Conservation (phyloP, 2,329 filamentous ascomycete species). For the Fusarium pseudoanthophilum region DNA sequence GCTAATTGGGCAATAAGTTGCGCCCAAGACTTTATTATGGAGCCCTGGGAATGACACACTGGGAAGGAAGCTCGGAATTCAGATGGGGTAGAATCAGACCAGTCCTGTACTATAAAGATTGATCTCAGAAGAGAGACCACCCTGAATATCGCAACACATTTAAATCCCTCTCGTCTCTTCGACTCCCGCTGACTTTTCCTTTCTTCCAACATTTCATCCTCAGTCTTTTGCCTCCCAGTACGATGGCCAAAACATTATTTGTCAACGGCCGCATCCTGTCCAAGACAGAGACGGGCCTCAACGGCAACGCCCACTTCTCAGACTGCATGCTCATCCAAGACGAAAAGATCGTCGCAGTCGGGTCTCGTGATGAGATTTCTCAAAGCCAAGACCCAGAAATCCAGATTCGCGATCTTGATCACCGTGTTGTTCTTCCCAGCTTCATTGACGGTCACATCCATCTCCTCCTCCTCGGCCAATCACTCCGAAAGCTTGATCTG, state of each 20-base stretch:
- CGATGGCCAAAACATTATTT: slow-evolving; percentile 12
- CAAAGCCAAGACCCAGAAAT: fast-evolving
- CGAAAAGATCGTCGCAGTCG: slow-evolving; percentile 47
- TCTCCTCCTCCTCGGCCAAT: slow-evolving; percentile 63
- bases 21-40: not conserved
- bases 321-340: slow-evolving; percentile 46
- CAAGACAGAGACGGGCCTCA: slow-evolving; percentile 17
- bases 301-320: slow-evolving; percentile 37
- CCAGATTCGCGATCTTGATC: slow-evolving; percentile 40
- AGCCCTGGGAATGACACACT: no score
- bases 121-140: not conserved
- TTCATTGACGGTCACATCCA: slow-evolving; percentile 69
- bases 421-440: slow-evolving; percentile 58
- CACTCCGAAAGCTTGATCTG: slow-evolving; percentile 61
- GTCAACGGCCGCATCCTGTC: slow-evolving; percentile 41
- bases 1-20: not conserved
- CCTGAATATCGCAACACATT: no score
- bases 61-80: slow-evolving; percentile 8
- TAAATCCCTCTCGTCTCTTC: not conserved
- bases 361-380: slow-evolving; percentile 34
- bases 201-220: fast-evolving
- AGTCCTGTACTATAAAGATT: not conserved
- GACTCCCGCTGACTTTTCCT: fast-evolving
- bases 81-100: not conserved
- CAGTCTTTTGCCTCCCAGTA: fast-evolving